Evolutionary conservation across 2,329 filamentous ascomycete genomes (phyloP).

Genomic region (Lachnellula occidentalis): DNA sequence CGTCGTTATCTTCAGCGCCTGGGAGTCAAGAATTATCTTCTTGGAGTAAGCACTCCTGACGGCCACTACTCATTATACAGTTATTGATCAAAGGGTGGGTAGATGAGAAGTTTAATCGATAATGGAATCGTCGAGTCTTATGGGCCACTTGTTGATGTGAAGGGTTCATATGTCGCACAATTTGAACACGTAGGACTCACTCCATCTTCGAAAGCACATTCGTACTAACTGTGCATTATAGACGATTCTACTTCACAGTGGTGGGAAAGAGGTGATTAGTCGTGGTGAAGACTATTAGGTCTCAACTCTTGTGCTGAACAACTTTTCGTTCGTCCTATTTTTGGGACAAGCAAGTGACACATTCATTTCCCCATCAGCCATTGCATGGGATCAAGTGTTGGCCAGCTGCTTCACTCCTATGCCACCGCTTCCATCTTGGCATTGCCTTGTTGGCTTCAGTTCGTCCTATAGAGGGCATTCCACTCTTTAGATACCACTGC

Average conservation of each 20-base stretch:
- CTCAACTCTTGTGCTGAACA: neutral
- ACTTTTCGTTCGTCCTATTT: neutral
- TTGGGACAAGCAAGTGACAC: neutral
- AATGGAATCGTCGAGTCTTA: conserved; percentile 85
- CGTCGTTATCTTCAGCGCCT: conserved; percentile 84
- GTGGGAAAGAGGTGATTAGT: conserved; percentile 46
- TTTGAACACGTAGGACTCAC: conserved; percentile 74
- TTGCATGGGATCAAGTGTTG: too few species aligned
- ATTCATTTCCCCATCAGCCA: too few species aligned
- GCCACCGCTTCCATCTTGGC: too few species aligned
- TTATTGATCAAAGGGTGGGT: neutral
- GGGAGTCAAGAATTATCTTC: conserved; percentile 90
- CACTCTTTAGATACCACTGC: too few species aligned
- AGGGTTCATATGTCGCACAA: conserved; percentile 91
- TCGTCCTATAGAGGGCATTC: too few species aligned
- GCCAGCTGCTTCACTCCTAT: too few species aligned
- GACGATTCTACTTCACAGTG: conserved; percentile 43
- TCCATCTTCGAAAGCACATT: neutral
- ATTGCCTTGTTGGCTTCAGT: too few species aligned
- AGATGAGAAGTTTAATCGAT: conserved; percentile 82
- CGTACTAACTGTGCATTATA: conserved; percentile 23
- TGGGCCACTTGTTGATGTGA: conserved; percentile 82
- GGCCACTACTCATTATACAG: neutral
- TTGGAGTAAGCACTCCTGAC: conserved; percentile 68
- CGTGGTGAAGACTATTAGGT: conserved; percentile 46